Evolutionary conservation across 345 rosid genomes (phyloP).

Genomic region (Abelmoschus esculentus): DNA sequence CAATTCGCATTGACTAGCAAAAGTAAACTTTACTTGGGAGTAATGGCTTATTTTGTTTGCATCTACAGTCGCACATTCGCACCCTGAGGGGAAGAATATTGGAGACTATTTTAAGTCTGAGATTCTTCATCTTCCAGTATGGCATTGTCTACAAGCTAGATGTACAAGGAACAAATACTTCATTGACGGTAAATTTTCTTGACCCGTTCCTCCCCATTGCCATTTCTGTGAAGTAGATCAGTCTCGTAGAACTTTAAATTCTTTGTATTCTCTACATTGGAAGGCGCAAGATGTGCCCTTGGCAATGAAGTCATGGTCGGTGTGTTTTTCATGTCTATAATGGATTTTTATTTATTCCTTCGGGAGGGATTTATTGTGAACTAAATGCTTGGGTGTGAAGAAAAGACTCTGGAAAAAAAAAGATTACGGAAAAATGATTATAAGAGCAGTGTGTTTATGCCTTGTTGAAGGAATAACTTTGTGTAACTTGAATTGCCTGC

Average conservation of each 20-base stretch:
- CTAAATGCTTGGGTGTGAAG: not conserved
- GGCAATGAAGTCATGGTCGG: not conserved
- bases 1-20: not conserved
- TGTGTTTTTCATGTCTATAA: not conserved
- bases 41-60: constrained; percentile 2
- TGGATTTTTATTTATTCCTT: not conserved
- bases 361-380: not conserved
- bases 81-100: constrained; percentile 75
- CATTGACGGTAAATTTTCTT: constrained; percentile 41
- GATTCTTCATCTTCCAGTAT: constrained; percentile 91
- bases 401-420: not conserved
- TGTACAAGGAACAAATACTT: constrained; percentile 46
- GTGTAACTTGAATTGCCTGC: not conserved
- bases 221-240: not conserved
- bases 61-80: constrained; percentile 73
- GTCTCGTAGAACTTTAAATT: not conserved
- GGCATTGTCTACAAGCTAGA: constrained; percentile 86
- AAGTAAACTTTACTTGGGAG: not conserved
- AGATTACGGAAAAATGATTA: not conserved
- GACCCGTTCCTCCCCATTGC: not conserved
- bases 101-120: constrained; percentile 73
- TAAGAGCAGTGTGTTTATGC: not conserved
- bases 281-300: not conserved
- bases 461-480: not conserved
- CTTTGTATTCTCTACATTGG: not conserved